Evolutionary conservation across 805 yeast species (phyloP), one percentile per base, ranked within the genome.

Genomic region (Monosporozyma aerobia): DNA sequence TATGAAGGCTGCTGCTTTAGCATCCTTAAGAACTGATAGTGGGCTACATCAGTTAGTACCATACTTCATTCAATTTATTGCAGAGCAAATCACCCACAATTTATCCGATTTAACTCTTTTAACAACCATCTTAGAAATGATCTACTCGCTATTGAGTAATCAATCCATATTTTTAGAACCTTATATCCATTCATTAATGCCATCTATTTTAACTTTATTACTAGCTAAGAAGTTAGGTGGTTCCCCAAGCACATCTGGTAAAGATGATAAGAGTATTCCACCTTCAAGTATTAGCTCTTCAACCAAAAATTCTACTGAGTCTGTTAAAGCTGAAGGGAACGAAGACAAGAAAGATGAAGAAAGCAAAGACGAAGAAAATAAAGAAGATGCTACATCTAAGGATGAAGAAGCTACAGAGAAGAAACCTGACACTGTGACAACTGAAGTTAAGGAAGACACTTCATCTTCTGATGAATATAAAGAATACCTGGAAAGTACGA

Each of bases 11-110:
- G 94, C 97, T 0, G 97, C 97, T 1, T 74, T 94, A 51, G 82
- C 84, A 30, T 87, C 96, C 8, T 73, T 94, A 54, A 81, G 87
- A 54, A 83, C 87, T 32, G 99, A 94, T 65, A 96, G 97, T 2
- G 99, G 99, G 35, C 72, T 94, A 53, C 99, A 94, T 72, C 99
- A 94, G 69, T 72, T 94, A 49, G 94, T 95, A 5, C 99, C 99
- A 2, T 94, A 94, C 67, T 87, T 94, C 61, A 90, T 94, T 49
- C 98, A 94, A 65, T 90, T 94, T 64, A 88, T 90, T 37, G 95
- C 97, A 6, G 99, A 94, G 64, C 96, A 95, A 59, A 82, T 94
- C 53, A 88, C 98, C 0, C 85, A 88, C 64, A 92, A 89, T 62
- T 75, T 92, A 60, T 80, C 86, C 60, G 84, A 85, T 63, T 73